Conservation (phyloP, 2,329 filamentous ascomycete genomes). For the Colletotrichum camelliae region DNA sequence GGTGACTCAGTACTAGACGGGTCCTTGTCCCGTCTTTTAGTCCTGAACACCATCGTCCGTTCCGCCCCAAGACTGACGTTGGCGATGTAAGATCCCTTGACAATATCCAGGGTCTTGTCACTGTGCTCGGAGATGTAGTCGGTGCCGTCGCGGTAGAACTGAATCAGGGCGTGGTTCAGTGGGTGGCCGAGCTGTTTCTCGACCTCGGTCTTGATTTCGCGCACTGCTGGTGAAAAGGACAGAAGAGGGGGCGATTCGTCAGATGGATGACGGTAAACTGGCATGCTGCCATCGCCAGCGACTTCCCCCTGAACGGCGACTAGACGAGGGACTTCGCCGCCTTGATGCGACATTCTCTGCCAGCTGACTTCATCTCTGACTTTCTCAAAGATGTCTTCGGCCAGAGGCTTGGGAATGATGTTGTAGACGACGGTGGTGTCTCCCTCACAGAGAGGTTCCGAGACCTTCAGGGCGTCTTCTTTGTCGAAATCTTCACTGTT, state of each 20-base stretch:
- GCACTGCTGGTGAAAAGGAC: constrained; percentile 76
- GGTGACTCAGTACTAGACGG: constrained; percentile 27
- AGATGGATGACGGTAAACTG: constrained; percentile 93
- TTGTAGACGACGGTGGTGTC: constrained; percentile 79
- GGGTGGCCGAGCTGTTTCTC: constrained; percentile 78
- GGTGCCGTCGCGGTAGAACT: constrained; percentile 85
- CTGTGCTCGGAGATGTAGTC: constrained; percentile 97
- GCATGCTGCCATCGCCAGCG: constrained; percentile 72
- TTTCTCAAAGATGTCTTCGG: constrained; percentile 68
- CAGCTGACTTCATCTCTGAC: constrained; percentile 80
- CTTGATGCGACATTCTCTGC: constrained; percentile 92
- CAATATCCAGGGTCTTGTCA: constrained; percentile 95
- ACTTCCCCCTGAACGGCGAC: constrained; percentile 87
- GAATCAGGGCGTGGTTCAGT: constrained; percentile 91
- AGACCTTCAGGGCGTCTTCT: background rate
- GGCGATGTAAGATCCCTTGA: constrained; percentile 79
- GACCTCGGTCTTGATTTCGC: constrained; percentile 69
- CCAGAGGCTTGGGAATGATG: constrained; percentile 65
- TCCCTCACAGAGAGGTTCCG: constrained; percentile 70
- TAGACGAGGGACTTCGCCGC: constrained; percentile 87
- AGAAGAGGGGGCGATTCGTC: constrained; percentile 84
- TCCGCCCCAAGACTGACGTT: constrained; percentile 95
- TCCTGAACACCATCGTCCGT: constrained; percentile 87
- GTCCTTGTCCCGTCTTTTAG: constrained; percentile 67
- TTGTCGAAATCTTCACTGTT: background rate